These are phyloP conservation scores for Cutaneotrichosporon dermatis DNA, from an alignment of 1,284 basidiomycete species.

Conservation along the genomic window DNA sequence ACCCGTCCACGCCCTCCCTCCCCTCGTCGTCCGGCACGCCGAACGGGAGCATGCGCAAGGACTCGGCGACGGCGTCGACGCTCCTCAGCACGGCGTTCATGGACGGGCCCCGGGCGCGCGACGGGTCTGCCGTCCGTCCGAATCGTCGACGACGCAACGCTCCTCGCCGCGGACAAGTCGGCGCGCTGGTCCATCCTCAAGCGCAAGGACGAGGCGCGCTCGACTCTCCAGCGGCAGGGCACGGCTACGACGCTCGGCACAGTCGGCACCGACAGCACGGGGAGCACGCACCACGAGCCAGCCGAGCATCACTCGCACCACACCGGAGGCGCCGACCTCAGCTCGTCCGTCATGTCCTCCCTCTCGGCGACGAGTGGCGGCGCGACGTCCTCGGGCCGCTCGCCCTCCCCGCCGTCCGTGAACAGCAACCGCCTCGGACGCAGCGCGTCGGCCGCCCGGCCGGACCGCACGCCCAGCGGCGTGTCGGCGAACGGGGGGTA, in stretches of 20 bases:
- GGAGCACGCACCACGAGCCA: neutral
- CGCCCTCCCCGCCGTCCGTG: neutral
- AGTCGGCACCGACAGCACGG: neutral
- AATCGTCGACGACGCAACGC: no score
- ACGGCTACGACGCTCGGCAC: constrained; percentile 16
- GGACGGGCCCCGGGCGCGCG: neutral
- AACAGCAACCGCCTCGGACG: neutral
- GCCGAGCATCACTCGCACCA: neutral
- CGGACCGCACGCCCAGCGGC: neutral
- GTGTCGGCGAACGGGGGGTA: constrained; percentile 5
- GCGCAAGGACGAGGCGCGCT: neutral
- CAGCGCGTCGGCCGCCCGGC: neutral
- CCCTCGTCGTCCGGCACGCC: neutral
- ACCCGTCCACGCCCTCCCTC: neutral
- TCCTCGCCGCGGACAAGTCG: neutral
- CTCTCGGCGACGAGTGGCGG: neutral
- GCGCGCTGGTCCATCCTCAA: constrained; percentile 7
- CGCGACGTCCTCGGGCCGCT: neutral
- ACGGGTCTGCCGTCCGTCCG: no score
- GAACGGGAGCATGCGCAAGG: neutral
- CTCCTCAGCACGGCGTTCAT: neutral
- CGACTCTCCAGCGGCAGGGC: constrained; percentile 5
- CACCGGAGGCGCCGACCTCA: constrained; percentile 4
- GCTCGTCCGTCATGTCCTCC: constrained; percentile 7
- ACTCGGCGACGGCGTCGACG: neutral